Conservation (phyloP, 257 asterid genomes). For the Solanum bulbocastanum region DNA sequence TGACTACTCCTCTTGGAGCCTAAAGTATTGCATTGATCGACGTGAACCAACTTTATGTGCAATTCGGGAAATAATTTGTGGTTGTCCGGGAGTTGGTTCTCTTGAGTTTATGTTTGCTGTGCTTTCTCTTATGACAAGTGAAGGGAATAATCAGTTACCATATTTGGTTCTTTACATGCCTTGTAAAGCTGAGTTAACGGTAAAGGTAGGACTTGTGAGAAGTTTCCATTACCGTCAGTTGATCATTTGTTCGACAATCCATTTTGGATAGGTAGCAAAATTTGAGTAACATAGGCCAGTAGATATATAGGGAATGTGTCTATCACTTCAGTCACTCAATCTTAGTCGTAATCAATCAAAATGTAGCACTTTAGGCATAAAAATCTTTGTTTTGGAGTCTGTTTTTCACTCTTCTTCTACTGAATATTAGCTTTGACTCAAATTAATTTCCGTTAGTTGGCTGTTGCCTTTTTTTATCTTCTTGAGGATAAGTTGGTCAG, state of each 20-base stretch:
- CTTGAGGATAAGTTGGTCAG: too few species aligned
- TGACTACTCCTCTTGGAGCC: background rate
- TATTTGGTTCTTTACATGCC: background rate
- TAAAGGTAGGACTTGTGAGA: background rate
- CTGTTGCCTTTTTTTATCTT: too few species aligned
- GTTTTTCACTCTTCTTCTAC: too few species aligned
- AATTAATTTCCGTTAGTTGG: too few species aligned
- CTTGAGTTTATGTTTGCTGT: background rate
- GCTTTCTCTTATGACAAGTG: background rate
- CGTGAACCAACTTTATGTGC: background rate
- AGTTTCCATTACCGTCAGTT: background rate
- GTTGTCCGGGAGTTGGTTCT: background rate
- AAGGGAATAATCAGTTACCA: background rate
- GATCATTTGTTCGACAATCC: background rate
- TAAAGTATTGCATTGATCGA: too few species aligned
- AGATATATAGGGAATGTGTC: too few species aligned
- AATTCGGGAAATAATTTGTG: background rate
- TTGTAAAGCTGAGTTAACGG: background rate
- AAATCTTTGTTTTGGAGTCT: too few species aligned
- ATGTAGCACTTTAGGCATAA: background rate
- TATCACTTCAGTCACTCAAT: background rate
- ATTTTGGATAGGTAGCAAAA: background rate
- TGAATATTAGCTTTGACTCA: too few species aligned
- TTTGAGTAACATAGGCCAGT: background rate
- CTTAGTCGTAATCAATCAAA: background rate